A percentile compares a stretch with the other conserved stretches of the same genome.
Evolutionary conservation across 176 grass and related monocot species (phyloP).

Genomic region (Luzula sylvatica): DNA sequence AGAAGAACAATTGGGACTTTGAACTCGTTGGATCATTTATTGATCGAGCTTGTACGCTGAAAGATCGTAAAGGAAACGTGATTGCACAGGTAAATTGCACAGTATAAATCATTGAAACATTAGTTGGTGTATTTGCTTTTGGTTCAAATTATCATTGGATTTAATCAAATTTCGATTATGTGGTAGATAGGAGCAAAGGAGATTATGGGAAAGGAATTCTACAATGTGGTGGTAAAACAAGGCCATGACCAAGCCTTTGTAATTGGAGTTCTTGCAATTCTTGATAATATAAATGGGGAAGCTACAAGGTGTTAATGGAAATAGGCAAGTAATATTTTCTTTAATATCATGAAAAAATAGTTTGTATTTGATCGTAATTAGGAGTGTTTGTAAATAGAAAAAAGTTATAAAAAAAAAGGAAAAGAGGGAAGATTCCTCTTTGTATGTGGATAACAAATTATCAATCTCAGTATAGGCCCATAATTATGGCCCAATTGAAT

Average conservation of each 20-base stretch:
- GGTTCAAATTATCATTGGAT: not conserved
- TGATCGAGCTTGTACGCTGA: conserved; percentile 57
- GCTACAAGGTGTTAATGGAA: conserved; percentile 58
- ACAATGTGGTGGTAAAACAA: conserved; percentile 72
- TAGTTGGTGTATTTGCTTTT: not conserved
- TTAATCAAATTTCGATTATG: not conserved
- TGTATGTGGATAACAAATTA: too few relatives aligned
- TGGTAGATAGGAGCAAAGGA: conserved; percentile 58
- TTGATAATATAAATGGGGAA: conserved; percentile 85
- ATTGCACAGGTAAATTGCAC: conserved; percentile 54
- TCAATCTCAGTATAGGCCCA: too few relatives aligned
- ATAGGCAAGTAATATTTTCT: not conserved
- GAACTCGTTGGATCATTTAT: conserved; percentile 64
- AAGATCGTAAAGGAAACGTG: conserved; percentile 42
- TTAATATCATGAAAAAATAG: not conserved
- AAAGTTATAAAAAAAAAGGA: not conserved
- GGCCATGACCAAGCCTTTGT: conserved; percentile 91
- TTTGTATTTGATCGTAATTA: conserved; percentile 12
- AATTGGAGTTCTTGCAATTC: conserved; percentile 62
- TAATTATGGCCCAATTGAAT: not conserved
- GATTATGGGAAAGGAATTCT: conserved; percentile 62
- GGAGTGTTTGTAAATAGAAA: conserved; percentile 6
- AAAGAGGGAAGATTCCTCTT: not conserved
- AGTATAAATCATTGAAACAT: not conserved
- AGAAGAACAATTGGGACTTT: conserved; percentile 51